These are phyloP conservation scores for Euphorbia lathyris DNA, from an alignment of 345 rosid genomes.

Conservation along the genomic window DNA sequence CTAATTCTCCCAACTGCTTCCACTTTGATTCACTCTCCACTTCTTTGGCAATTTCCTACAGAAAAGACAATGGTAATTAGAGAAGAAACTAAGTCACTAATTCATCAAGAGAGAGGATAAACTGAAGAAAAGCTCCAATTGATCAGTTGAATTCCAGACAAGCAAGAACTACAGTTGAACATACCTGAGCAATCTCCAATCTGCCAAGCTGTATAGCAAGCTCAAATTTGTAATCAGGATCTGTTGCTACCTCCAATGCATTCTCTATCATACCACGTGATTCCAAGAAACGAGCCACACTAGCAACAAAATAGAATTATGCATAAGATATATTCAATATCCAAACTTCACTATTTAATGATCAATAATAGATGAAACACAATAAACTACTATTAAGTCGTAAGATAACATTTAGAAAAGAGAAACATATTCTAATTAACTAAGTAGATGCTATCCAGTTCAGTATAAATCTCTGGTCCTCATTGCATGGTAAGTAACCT, in stretches of 20 bases:
- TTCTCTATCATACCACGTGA: conserved; percentile 95
- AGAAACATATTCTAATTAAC: neutral
- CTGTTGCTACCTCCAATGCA: conserved; percentile 95
- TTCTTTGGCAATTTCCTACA: conserved; percentile 81
- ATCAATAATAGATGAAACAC: neutral
- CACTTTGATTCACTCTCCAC: conserved; percentile 91
- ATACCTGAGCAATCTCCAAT: conserved; percentile 89
- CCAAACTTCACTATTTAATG: neutral
- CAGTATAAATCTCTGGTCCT: neutral
- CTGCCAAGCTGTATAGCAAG: conserved; percentile 93
- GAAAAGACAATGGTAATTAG: conserved; percentile 1
- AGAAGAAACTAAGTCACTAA: conserved; percentile 7
- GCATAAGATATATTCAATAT: neutral
- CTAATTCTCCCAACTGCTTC: conserved; percentile 97
- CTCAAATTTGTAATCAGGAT: conserved; percentile 94
- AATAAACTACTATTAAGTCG: neutral
- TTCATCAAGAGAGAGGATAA: neutral
- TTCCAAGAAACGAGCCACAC: conserved; percentile 99
- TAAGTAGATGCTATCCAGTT: neutral
- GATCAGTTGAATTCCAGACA: neutral
- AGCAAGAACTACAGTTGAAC: conserved; percentile 13
- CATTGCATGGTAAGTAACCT: neutral
- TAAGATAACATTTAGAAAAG: neutral
- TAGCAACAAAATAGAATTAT: conserved; percentile 35
- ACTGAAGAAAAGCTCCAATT: neutral